Evolutionary conservation across 2,329 filamentous ascomycete species (phyloP).

Genomic region (Fusarium udum): DNA sequence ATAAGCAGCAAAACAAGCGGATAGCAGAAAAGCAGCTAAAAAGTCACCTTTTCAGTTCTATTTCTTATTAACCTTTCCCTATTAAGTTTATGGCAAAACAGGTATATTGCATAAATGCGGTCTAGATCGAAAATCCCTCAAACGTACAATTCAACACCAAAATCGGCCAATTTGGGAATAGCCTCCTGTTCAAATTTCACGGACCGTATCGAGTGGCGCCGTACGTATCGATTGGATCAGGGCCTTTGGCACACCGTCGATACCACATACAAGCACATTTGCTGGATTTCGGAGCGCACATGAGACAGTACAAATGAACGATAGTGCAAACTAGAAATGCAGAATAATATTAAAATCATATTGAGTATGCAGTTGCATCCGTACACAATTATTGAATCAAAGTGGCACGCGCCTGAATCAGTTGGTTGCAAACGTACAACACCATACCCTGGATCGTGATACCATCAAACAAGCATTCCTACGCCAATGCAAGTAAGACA

Average conservation of each 20-base stretch:
- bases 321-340: neutral
- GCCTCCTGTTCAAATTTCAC: too few species aligned
- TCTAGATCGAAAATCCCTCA: too few species aligned
- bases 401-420: neutral
- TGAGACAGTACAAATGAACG: neutral
- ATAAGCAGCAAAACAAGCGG: too few species aligned
- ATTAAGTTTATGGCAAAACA: too few species aligned
- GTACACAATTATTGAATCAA: neutral
- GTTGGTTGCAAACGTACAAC: neutral
- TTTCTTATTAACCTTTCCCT: too few species aligned
- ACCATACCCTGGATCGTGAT: conserved; percentile 8
- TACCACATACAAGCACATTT: neutral
- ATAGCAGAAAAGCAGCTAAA: too few species aligned
- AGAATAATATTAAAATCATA: neutral
- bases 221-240: too few species aligned
- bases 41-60: too few species aligned
- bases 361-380: neutral
- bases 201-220: too few species aligned
- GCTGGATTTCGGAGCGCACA: neutral
- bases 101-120: too few species aligned
- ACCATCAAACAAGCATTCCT: neutral
- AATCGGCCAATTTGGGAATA: too few species aligned
- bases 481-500: neutral
- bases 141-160: too few species aligned
- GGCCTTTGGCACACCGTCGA: neutral